A percentile compares a stretch with the other conserved stretches of the same genome.
phyloP scores from a whole-genome alignment of 441 rosid species.

The Isatis lusitanica region DNA sequence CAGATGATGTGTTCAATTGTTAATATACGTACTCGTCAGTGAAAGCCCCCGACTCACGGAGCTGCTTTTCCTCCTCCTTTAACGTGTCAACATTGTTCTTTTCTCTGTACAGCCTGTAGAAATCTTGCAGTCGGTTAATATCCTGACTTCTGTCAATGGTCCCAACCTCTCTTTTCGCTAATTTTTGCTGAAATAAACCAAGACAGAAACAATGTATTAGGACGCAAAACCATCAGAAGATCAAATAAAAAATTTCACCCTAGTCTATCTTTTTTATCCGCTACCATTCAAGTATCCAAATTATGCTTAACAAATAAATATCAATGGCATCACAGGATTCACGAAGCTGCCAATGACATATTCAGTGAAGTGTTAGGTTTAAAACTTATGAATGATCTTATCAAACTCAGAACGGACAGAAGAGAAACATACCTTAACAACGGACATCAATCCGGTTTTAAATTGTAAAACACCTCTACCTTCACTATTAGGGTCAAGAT shows the following conservation, averaged over 20 bases:
- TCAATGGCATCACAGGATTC: neutral
- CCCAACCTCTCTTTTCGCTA: conserved; percentile 87
- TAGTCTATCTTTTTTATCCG: neutral
- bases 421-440: conserved; percentile 68
- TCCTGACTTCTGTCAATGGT: conserved; percentile 88
- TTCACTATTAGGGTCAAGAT: conserved; percentile 94
- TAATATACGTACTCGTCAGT: conserved; percentile 62
- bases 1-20: neutral
- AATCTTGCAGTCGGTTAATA: conserved; percentile 74
- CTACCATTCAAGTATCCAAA: conserved; percentile 4
- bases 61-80: conserved; percentile 76
- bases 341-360: conserved; percentile 9
- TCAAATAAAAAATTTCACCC: neutral
- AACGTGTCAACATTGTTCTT: conserved; percentile 73
- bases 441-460: conserved; percentile 95
- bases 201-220: conserved; percentile 13
- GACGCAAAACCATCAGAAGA: neutral
- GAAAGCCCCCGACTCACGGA: conserved; percentile 74
- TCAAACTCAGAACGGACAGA: neutral
- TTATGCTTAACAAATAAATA: neutral
- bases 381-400: neutral
- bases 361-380: neutral
- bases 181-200: conserved; percentile 76
- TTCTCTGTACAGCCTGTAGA: conserved; percentile 79
- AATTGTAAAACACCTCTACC: conserved; percentile 97